phyloP scores from a whole-genome alignment of 257 asterid species.

The Scutellaria minor region DNA sequence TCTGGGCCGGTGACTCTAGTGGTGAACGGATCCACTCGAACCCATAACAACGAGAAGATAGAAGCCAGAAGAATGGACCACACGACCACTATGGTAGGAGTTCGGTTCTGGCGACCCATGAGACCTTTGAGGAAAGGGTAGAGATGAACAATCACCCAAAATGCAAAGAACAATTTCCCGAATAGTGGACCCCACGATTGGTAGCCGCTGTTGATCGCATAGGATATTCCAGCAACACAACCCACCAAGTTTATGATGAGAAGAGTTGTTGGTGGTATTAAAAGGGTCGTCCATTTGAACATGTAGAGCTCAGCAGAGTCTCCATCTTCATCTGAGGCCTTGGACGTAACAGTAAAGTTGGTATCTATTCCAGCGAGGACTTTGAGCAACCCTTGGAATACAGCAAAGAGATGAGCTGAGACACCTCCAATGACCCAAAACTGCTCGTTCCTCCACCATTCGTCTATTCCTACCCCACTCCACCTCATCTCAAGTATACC shows the following conservation, averaged over 20 bases:
- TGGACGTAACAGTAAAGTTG: conserved; percentile 93
- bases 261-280: conserved; percentile 88
- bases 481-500: conserved; percentile 96
- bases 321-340: conserved; percentile 89
- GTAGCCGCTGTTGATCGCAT: conserved; percentile 88
- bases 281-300: conserved; percentile 95
- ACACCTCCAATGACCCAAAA: conserved; percentile 98
- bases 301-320: conserved; percentile 86
- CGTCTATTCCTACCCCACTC: conserved; percentile 96
- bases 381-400: conserved; percentile 90
- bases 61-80: conserved; percentile 94
- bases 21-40: conserved; percentile 82
- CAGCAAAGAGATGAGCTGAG: conserved; percentile 87
- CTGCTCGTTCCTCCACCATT: conserved; percentile 99
- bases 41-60: conserved; percentile 90
- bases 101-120: conserved; percentile 89
- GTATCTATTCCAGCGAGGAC: conserved; percentile 95
- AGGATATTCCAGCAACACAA: conserved; percentile 84
- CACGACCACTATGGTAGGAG: conserved; percentile 90
- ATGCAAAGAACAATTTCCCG: conserved; percentile 84
- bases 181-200: conserved; percentile 97
- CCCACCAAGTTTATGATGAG: conserved; percentile 85
- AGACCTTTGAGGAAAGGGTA: conserved; percentile 95
- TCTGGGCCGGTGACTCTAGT: conserved; percentile 84
- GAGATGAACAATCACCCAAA: conserved; percentile 94